phyloP scores from a whole-genome alignment of 768 basidiomycete genomes.

The Atractiella rhizophila region DNA sequence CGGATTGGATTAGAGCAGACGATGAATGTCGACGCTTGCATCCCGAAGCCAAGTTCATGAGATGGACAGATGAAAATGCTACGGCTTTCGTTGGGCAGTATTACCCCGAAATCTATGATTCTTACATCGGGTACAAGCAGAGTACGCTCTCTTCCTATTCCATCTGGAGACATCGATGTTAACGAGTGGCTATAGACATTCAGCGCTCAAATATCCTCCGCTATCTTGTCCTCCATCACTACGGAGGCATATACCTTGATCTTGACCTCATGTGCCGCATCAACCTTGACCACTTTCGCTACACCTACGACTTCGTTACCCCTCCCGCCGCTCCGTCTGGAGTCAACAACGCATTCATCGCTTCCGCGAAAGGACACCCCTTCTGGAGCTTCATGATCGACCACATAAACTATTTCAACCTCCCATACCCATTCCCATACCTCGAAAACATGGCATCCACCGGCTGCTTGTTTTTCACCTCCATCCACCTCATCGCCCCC shows the following conservation, averaged over 20 bases:
- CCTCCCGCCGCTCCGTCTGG: conserved; percentile 87
- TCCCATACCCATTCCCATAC: conserved; percentile 80
- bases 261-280: conserved; percentile 80
- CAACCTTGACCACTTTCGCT: conserved; percentile 57
- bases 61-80: conserved; percentile 82
- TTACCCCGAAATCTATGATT: conserved; percentile 77
- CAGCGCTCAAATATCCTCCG: conserved; percentile 77
- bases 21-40: too few relatives aligned
- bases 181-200: too few relatives aligned
- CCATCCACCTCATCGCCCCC: neutral
- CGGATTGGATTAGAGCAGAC: too few relatives aligned
- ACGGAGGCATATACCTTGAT: conserved; percentile 83
- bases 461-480: conserved; percentile 71
- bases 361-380: conserved; percentile 55
- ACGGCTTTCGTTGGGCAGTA: conserved; percentile 64
- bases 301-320: conserved; percentile 56
- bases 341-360: conserved; percentile 87
- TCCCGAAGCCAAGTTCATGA: conserved; percentile 51
- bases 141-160: too few relatives aligned
- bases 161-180: too few relatives aligned
- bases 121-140: conserved; percentile 55
- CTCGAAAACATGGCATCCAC: conserved; percentile 99
- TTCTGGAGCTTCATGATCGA: conserved; percentile 81
- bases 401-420: conserved; percentile 72
- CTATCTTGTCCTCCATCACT: conserved; percentile 84